phyloP scores from a whole-genome alignment of 257 asterid genomes.

The Capsicum rhomboideum region DNA sequence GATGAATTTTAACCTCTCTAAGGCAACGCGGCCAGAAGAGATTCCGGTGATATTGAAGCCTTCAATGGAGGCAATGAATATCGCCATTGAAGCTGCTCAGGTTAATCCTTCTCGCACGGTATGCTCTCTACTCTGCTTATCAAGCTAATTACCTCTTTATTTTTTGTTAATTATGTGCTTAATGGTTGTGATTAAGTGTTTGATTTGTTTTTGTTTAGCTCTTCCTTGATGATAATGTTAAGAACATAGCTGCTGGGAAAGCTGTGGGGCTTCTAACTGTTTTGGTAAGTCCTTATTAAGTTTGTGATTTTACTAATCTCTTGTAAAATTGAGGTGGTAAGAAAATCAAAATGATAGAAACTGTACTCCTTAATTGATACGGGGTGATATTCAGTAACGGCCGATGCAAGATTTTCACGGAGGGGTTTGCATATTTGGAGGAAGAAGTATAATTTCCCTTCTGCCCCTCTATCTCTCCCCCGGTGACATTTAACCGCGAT shows the following conservation, averaged over 20 bases:
- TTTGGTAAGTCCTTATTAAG: slow-evolving; percentile 37
- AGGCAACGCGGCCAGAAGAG: slow-evolving; percentile 36
- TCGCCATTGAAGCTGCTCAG: slow-evolving; percentile 51
- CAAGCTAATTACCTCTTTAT: background rate
- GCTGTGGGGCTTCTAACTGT: slow-evolving; percentile 64
- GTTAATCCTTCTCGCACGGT: slow-evolving; percentile 85
- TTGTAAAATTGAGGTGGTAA: no score
- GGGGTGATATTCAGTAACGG: no score
- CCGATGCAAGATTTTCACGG: no score
- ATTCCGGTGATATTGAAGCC: slow-evolving; percentile 78
- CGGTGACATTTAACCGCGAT: background rate
- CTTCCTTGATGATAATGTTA: slow-evolving; percentile 69
- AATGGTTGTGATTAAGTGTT: background rate
- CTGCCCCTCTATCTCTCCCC: no score
- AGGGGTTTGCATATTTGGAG: no score
- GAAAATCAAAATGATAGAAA: no score
- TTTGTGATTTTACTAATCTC: background rate
- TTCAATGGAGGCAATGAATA: slow-evolving; percentile 58
- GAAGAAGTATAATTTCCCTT: no score
- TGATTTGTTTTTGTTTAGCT: slow-evolving; percentile 27
- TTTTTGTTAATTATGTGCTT: background rate
- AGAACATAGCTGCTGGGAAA: slow-evolving; percentile 72
- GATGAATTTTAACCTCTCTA: slow-evolving; percentile 55
- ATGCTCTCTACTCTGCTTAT: slow-evolving; percentile 1
- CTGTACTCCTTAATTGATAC: no score